Conservation (phyloP, 208 protist genomes). For the Crithidia brevicula region DNA sequence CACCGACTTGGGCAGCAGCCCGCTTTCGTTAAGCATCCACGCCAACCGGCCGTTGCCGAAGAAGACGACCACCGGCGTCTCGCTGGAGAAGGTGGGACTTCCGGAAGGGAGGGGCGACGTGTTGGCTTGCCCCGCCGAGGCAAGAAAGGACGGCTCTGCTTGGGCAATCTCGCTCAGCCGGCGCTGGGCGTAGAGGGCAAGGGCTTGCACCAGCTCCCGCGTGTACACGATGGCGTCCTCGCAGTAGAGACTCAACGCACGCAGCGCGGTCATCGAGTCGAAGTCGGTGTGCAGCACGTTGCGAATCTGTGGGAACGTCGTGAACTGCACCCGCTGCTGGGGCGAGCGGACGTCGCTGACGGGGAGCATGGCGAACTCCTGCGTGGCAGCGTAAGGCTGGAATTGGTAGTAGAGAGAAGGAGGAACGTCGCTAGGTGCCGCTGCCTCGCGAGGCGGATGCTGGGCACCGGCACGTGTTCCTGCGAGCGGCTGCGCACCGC, state of each 20-base stretch:
- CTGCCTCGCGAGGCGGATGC: not conserved
- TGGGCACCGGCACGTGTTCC: not conserved
- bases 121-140: not conserved
- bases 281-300: constrained; percentile 74
- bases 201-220: constrained; percentile 50
- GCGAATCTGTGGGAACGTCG: constrained; percentile 62
- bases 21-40: constrained; percentile 56
- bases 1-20: constrained; percentile 36
- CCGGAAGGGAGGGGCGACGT: not conserved
- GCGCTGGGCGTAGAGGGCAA: constrained; percentile 59
- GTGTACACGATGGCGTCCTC: constrained; percentile 64
- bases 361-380: constrained; percentile 78
- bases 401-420: constrained; percentile 43
- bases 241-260: constrained; percentile 43
- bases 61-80: constrained; percentile 61
- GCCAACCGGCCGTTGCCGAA: constrained; percentile 79
- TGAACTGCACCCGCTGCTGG: constrained; percentile 41
- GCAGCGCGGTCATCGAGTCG: constrained; percentile 63
- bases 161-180: constrained; percentile 42
- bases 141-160: constrained; percentile 39
- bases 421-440: constrained; percentile 2
- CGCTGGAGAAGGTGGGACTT: constrained; percentile 28
- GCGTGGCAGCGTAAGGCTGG: constrained; percentile 62
- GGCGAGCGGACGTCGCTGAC: constrained; percentile 31
- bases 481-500: not conserved